phyloP scores from a whole-genome alignment of 2,329 filamentous ascomycete species.

The Phaeosphaeriaceae sp. region DNA sequence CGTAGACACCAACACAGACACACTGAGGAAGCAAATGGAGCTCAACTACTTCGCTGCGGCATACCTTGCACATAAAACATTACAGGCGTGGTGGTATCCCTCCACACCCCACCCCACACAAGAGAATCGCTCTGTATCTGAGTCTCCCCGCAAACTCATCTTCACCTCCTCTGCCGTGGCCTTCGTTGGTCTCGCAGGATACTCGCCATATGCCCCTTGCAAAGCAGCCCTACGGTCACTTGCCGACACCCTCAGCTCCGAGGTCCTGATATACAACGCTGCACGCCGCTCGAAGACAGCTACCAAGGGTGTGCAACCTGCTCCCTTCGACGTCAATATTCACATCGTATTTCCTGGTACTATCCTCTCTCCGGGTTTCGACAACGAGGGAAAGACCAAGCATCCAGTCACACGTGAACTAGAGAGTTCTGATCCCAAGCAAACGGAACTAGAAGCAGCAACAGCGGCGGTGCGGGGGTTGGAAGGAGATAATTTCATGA shows the following conservation, averaged over 20 bases:
- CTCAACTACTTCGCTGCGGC: conserved; percentile 88
- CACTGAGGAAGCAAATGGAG: conserved; percentile 81
- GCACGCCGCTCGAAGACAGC: conserved; percentile 50
- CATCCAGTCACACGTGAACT: conserved; percentile 78
- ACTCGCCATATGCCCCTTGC: conserved; percentile 79
- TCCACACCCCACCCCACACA: conserved; percentile 46
- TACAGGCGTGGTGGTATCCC: conserved; percentile 73
- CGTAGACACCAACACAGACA: conserved; percentile 71
- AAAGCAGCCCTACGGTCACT: conserved; percentile 86
- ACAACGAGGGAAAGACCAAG: conserved; percentile 78
- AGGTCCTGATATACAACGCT: conserved; percentile 84
- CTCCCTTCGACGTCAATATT: conserved; percentile 73
- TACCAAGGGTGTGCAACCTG: conserved; percentile 43
- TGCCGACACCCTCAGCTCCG: conserved; percentile 82
- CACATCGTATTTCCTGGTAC: conserved; percentile 85
- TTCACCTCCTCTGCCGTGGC: conserved; percentile 82
- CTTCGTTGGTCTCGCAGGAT: conserved; percentile 80
- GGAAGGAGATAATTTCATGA: conserved; percentile 79
- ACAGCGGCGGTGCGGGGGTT: conserved; percentile 71
- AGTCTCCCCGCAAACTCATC: conserved; percentile 74
- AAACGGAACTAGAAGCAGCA: conserved; percentile 81
- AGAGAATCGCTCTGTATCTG: conserved; percentile 15
- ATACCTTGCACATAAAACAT: conserved; percentile 82
- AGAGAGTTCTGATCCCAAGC: conserved; percentile 81
- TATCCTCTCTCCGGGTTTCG: conserved; percentile 77